Percentiles rank a stretch among this genome's conserved stretches.
Conservation (phyloP, 352 stramenopile genomes). For the Globisporangium irregulare region DNA sequence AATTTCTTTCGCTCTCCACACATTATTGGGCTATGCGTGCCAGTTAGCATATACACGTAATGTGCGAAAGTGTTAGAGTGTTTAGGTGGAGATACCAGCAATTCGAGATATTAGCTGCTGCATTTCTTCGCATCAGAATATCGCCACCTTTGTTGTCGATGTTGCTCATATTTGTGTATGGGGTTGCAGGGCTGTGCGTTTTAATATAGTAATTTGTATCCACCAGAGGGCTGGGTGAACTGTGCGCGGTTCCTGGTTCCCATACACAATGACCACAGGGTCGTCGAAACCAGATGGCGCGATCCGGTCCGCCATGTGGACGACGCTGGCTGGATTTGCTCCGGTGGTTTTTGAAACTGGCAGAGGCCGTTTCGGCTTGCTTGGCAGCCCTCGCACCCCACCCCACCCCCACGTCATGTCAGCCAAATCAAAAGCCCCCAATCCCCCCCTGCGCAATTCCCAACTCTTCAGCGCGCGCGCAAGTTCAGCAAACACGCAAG, state of each 20-base stretch:
- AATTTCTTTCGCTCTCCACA: background rate
- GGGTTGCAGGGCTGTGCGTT: background rate
- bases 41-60: background rate
- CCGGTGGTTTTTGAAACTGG: constrained; percentile 9
- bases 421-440: constrained; percentile 2
- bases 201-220: background rate
- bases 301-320: constrained; percentile 19
- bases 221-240: background rate
- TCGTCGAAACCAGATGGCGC: constrained; percentile 4
- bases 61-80: background rate
- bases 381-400: background rate
- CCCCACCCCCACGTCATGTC: background rate
- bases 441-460: background rate
- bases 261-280: constrained; percentile 2
- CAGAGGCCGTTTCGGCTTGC: background rate
- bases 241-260: background rate
- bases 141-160: background rate
- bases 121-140: background rate
- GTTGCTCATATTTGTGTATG: background rate
- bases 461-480: background rate
- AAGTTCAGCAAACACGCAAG: background rate
- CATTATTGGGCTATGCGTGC: too few species aligned
- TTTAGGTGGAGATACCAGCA: too few species aligned
- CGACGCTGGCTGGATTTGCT: constrained; percentile 24
- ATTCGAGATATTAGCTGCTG: too few species aligned